Evolutionary conservation across 192 early-diverging fungal genomes (phyloP).

Genomic region (Gaertneriomyces semiglobifer): DNA sequence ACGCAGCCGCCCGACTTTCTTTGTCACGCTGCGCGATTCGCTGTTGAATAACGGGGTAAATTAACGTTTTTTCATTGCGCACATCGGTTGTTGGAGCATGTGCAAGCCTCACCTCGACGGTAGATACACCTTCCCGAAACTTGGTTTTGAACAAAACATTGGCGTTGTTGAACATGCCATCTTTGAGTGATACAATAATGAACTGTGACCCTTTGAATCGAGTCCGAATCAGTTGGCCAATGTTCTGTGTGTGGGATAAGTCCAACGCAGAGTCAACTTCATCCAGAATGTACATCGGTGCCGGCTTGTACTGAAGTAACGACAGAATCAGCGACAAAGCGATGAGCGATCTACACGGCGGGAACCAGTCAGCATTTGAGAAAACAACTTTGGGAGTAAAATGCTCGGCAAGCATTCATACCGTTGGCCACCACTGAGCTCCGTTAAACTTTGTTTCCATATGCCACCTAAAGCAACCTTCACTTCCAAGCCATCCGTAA

Average conservation of each 20-base stretch:
- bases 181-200: conserved; percentile 97
- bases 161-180: conserved; percentile 99
- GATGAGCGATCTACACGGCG: conserved; percentile 71
- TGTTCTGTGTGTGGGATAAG: conserved; percentile 97
- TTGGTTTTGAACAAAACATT: conserved; percentile 92
- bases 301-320: conserved; percentile 96
- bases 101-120: conserved; percentile 64
- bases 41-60: not conserved
- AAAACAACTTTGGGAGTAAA: not conserved
- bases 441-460: conserved; percentile 95
- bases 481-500: conserved; percentile 87
- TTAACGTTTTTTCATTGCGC: not conserved
- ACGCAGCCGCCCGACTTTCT: not conserved
- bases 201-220: conserved; percentile 97
- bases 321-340: conserved; percentile 95
- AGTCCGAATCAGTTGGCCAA: conserved; percentile 86
- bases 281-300: conserved; percentile 99
- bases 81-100: not conserved
- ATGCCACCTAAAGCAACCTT: conserved; percentile 93
- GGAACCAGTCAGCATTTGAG: not conserved
- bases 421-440: conserved; percentile 96
- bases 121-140: conserved; percentile 92
- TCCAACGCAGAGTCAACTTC: conserved; percentile 99
- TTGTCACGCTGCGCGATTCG: conserved; percentile 6
- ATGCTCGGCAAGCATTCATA: conserved; percentile 18